These are phyloP conservation scores for Canavalia gladiata DNA, from an alignment of 306 rosid genomes.

Conservation along the genomic window DNA sequence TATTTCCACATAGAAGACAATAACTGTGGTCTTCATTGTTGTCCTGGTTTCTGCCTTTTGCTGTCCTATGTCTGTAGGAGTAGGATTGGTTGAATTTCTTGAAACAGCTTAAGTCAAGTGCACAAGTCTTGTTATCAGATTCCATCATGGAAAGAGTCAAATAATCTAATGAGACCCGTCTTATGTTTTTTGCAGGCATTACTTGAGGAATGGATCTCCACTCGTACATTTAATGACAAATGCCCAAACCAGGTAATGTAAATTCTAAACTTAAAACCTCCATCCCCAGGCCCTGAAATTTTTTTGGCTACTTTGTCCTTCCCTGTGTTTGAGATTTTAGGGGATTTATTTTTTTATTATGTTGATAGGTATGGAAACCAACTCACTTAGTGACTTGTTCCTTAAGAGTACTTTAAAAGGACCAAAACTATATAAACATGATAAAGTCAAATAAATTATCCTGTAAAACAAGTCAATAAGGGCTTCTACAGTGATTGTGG, in stretches of 20 bases:
- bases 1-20: neutral
- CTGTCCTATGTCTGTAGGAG: constrained; percentile 16
- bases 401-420: neutral
- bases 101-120: constrained; percentile 9
- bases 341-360: constrained; percentile 8
- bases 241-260: constrained; percentile 68
- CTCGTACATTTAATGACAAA: constrained; percentile 70
- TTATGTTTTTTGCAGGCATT: constrained; percentile 72
- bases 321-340: neutral
- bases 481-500: constrained; percentile 12
- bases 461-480: constrained; percentile 1
- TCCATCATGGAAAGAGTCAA: constrained; percentile 22
- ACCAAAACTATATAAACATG: neutral
- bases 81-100: constrained; percentile 25
- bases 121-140: constrained; percentile 22
- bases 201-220: constrained; percentile 88
- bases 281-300: neutral
- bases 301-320: neutral
- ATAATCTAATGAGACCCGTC: constrained; percentile 21
- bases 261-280: constrained; percentile 10
- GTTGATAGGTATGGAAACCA: constrained; percentile 17
- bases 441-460: constrained; percentile 27
- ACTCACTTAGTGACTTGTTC: neutral
- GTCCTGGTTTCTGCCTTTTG: constrained; percentile 18
- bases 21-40: constrained; percentile 4